Evolutionary conservation across 2,329 filamentous ascomycete species (phyloP).

Genomic region (Hypoxylon sp.): DNA sequence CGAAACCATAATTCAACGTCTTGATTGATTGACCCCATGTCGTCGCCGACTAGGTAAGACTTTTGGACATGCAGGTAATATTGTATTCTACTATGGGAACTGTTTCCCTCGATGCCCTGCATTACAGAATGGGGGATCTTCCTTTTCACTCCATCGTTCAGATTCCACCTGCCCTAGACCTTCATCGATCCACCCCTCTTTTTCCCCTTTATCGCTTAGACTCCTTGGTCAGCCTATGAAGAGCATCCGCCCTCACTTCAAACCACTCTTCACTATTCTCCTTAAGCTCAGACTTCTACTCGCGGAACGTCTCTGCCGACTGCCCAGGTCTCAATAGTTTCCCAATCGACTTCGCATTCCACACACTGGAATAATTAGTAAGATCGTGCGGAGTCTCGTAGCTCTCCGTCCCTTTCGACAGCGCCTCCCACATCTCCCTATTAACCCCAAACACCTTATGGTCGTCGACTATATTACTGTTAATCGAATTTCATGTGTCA

Average conservation of each 20-base stretch:
- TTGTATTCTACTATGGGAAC: neutral
- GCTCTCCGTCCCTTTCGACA: slow-evolving; percentile 23
- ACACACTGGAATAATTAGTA: slow-evolving; percentile 13
- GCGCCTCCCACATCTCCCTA: slow-evolving; percentile 16
- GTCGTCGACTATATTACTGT: neutral
- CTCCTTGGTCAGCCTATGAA: slow-evolving; percentile 15
- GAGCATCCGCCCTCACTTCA: slow-evolving; percentile 12
- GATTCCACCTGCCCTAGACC: neutral
- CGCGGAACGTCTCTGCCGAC: slow-evolving; percentile 8
- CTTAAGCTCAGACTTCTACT: slow-evolving; percentile 7
- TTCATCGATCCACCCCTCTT: neutral
- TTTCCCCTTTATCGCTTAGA: slow-evolving; percentile 1
- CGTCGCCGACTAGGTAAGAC: neutral
- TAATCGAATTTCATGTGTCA: no score
- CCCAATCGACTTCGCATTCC: slow-evolving; percentile 13
- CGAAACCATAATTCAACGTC: slow-evolving; percentile 26
- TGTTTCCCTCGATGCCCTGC: neutral
- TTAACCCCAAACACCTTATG: slow-evolving; percentile 20
- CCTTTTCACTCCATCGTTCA: neutral
- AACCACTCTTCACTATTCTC: slow-evolving; percentile 9
- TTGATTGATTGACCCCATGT: neutral
- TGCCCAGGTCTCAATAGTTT: neutral
- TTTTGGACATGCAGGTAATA: neutral
- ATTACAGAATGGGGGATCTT: neutral
- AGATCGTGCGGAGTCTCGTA: slow-evolving; percentile 16